These are phyloP conservation scores for Rhododendron kiyosumense DNA, from an alignment of 148 eudicot species.

Conservation along the genomic window DNA sequence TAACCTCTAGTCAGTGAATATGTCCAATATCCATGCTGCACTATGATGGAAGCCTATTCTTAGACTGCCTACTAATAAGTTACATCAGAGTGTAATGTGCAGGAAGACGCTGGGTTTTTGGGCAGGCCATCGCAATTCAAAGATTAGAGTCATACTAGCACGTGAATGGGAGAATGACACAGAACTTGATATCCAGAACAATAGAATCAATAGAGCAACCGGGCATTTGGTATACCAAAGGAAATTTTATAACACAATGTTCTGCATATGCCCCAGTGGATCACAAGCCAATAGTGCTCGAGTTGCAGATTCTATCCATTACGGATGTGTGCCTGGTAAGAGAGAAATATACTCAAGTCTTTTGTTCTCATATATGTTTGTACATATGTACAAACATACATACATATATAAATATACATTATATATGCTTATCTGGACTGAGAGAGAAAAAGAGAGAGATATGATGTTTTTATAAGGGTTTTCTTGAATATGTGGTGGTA, in stretches of 20 bases:
- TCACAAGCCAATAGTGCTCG: not conserved
- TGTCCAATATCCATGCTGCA: not conserved
- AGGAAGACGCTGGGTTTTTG: not conserved
- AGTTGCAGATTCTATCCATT: not conserved
- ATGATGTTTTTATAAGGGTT: not conserved
- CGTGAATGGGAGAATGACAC: constrained; percentile 1
- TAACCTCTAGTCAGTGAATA: not conserved
- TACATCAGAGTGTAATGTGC: not conserved
- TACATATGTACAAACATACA: not conserved
- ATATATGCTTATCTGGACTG: not conserved
- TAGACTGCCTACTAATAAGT: not conserved
- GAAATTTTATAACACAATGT: not conserved
- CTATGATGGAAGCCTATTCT: not conserved
- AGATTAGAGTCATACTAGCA: not conserved
- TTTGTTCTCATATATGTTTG: not conserved
- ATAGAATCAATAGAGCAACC: not conserved
- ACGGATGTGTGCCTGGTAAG: not conserved
- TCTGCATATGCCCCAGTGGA: not conserved
- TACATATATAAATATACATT: not conserved
- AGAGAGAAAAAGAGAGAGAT: not conserved
- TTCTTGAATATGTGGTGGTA: not conserved
- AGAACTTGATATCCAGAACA: constrained; percentile 1
- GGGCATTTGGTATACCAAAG: not conserved
- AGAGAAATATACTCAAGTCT: not conserved
- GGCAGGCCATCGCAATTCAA: not conserved